These are phyloP conservation scores for Moesziomyces aphidis DNA, from an alignment of 1,284 basidiomycete genomes.

Conservation along the genomic window DNA sequence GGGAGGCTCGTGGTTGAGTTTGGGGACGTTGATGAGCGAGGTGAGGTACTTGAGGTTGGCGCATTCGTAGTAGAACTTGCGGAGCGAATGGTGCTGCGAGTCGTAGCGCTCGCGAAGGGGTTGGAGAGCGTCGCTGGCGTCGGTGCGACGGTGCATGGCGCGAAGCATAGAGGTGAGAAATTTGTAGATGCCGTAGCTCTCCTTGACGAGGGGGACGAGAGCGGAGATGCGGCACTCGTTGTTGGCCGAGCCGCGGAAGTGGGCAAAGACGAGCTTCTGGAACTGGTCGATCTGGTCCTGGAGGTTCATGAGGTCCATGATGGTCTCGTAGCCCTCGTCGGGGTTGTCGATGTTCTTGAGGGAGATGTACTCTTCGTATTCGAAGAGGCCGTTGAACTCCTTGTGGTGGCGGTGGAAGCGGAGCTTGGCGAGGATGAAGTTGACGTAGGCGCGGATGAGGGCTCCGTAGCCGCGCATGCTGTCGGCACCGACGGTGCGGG, in stretches of 20 bases:
- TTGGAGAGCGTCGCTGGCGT: constrained; percentile 66
- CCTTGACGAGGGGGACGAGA: constrained; percentile 66
- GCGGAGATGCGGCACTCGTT: constrained; percentile 68
- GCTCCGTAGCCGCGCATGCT: constrained; percentile 63
- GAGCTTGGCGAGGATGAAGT: constrained; percentile 65
- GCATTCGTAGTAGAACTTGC: constrained; percentile 67
- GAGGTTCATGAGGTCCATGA: constrained; percentile 67
- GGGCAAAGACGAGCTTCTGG: constrained; percentile 67
- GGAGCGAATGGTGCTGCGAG: constrained; percentile 63
- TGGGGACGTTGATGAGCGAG: constrained; percentile 67
- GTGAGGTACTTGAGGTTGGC: constrained; percentile 67
- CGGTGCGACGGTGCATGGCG: constrained; percentile 67
- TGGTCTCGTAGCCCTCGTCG: constrained; percentile 68
- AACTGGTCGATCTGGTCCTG: constrained; percentile 67
- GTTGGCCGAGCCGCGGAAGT: constrained; percentile 62
- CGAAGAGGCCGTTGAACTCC: constrained; percentile 68
- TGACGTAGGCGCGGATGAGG: constrained; percentile 66
- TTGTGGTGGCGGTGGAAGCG: constrained; percentile 67
- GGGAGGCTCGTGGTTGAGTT: constrained; percentile 67
- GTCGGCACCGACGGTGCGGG: constrained; percentile 59
- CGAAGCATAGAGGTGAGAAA: constrained; percentile 68
- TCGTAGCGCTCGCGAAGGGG: constrained; percentile 66
- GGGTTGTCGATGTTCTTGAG: constrained; percentile 68
- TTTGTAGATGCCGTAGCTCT: constrained; percentile 68
- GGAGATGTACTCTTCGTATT: constrained; percentile 68